Percentiles rank a stretch among this genome's conserved stretches.
Evolutionary conservation across 2,329 filamentous ascomycete genomes (phyloP).

Genomic region (Aspergillus aculeatus): DNA sequence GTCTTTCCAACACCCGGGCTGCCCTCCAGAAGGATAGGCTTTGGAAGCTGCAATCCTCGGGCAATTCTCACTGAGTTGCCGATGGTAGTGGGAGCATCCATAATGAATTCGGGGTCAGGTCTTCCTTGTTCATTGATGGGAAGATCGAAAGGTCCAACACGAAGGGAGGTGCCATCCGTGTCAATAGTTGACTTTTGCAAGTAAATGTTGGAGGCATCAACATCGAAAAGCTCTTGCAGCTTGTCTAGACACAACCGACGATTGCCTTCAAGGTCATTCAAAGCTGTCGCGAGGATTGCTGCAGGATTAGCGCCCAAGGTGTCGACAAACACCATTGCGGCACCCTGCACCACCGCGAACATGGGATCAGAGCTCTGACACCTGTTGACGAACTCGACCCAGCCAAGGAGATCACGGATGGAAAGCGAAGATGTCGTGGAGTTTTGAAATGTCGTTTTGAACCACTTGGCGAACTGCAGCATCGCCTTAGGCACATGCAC

Average conservation of each 20-base stretch:
- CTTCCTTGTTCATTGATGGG: conserved; percentile 51
- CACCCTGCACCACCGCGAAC: conserved; percentile 72
- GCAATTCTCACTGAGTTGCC: conserved; percentile 88
- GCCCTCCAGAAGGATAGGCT: conserved; percentile 91
- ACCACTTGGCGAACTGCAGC: conserved; percentile 89
- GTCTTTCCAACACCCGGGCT: conserved; percentile 99
- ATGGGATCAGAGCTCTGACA: conserved; percentile 51
- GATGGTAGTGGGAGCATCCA: conserved; percentile 85
- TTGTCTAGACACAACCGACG: conserved; percentile 70
- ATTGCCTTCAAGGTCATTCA: conserved; percentile 68
- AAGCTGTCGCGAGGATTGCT: conserved; percentile 72
- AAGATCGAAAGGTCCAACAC: conserved; percentile 74
- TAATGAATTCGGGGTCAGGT: conserved; percentile 65
- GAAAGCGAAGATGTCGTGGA: conserved; percentile 77
- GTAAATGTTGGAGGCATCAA: conserved; percentile 67
- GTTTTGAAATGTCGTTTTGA: conserved; percentile 74
- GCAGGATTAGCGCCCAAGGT: conserved; percentile 93
- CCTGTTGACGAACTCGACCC: conserved; percentile 88
- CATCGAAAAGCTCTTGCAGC: conserved; percentile 64
- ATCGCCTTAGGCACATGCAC: conserved; percentile 65
- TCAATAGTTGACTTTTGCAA: conserved; percentile 59
- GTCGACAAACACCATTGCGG: conserved; percentile 93
- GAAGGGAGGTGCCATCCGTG: conserved; percentile 55
- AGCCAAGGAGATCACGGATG: conserved; percentile 86
- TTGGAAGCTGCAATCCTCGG: conserved; percentile 80